Evolutionary conservation across 306 rosid species (phyloP).

Genomic region (Citrullus amarus): DNA sequence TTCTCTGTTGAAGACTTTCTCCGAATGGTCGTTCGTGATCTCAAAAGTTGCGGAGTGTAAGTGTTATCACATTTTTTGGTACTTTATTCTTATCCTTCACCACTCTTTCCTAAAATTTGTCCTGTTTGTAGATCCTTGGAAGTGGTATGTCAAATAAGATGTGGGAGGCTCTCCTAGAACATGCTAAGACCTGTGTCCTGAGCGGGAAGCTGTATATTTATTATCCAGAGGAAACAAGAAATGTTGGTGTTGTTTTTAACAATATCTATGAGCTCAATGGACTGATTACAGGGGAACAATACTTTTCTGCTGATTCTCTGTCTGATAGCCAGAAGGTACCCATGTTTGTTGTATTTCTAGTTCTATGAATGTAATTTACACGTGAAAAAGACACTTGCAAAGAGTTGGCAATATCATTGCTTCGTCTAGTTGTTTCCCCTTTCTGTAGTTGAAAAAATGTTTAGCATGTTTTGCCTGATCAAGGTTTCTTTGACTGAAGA

Average conservation of each 20-base stretch:
- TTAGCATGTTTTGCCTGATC: neutral
- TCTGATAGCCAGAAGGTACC: conserved; percentile 76
- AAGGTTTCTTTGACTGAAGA: neutral
- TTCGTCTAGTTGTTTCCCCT: neutral
- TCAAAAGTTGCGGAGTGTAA: conserved; percentile 65
- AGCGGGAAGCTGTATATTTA: conserved; percentile 83
- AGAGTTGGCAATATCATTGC: neutral
- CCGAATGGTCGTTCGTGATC: conserved; percentile 73
- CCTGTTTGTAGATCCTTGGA: conserved; percentile 73
- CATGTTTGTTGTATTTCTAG: neutral
- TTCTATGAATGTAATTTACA: neutral
- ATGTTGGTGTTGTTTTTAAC: conserved; percentile 82
- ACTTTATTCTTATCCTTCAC: conserved; percentile 8
- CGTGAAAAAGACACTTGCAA: neutral
- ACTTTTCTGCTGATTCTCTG: conserved; percentile 74
- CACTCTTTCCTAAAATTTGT: neutral
- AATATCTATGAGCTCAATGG: conserved; percentile 81
- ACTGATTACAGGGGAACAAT: conserved; percentile 74
- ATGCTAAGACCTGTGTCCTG: conserved; percentile 89
- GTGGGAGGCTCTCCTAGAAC: conserved; percentile 99
- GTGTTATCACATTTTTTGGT: conserved; percentile 21
- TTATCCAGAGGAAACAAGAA: conserved; percentile 83
- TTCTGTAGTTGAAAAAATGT: neutral
- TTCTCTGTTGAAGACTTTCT: conserved; percentile 69
- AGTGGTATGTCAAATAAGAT: conserved; percentile 99